Conservation (phyloP, 768 basidiomycete species). For the Xerocomus brunneocitrinus region DNA sequence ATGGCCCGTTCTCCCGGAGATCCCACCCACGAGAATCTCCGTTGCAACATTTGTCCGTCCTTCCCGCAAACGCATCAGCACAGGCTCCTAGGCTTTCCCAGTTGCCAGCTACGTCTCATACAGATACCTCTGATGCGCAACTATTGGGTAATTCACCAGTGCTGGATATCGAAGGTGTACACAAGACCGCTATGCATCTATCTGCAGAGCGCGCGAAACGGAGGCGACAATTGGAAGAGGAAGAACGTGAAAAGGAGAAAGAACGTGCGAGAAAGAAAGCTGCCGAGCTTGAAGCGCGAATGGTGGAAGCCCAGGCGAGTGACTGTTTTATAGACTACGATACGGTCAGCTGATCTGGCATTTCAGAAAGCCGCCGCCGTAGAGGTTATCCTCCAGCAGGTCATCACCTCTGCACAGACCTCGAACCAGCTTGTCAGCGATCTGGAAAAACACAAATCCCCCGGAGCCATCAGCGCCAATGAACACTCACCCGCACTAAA, state of each 20-base stretch:
- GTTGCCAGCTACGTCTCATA: constrained; percentile 42
- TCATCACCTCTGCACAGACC: constrained; percentile 29
- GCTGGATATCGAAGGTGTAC: constrained; percentile 58
- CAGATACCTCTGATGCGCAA: constrained; percentile 35
- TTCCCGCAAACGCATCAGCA: constrained; percentile 12
- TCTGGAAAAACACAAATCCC: constrained; percentile 3
- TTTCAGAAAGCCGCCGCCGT: constrained; percentile 36
- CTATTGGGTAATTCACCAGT: constrained; percentile 22
- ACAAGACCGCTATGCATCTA: constrained; percentile 75
- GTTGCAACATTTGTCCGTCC: constrained; percentile 30
- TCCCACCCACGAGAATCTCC: constrained; percentile 44
- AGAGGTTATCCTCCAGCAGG: constrained; percentile 47
- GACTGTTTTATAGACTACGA: constrained; percentile 4
- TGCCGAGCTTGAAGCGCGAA: constrained; percentile 64
- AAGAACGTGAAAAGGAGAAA: constrained; percentile 71
- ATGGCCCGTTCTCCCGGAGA: constrained; percentile 23
- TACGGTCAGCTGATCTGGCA: constrained; percentile 3
- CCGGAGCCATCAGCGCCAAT: constrained; percentile 11
- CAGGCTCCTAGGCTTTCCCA: constrained; percentile 9
- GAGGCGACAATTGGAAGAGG: constrained; percentile 78
- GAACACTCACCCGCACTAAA: constrained; percentile 35
- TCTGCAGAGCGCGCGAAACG: constrained; percentile 82
- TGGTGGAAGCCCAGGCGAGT: constrained; percentile 34
- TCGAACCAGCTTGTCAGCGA: constrained; percentile 3
- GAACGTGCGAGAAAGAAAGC: constrained; percentile 82